A percentile compares a stretch with the other conserved stretches of the same genome.
Evolutionary conservation across 208 protist species (phyloP).

Genomic region (Acanthamoeba lenticulata): DNA sequence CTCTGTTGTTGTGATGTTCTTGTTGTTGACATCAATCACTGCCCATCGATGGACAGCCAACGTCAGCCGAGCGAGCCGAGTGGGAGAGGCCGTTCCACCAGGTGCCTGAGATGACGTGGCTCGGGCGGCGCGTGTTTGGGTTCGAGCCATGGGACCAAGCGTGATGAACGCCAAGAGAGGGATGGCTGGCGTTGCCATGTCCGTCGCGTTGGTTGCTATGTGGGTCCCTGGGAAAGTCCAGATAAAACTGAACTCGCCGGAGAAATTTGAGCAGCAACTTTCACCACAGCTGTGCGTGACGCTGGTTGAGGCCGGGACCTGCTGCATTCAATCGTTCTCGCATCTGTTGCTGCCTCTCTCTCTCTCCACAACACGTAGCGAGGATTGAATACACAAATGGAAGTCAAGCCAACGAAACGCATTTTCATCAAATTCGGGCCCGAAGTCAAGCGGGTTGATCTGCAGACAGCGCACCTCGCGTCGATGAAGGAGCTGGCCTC

Average conservation of each 20-base stretch:
- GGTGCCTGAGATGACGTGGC: neutral
- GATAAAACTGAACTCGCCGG: too few species aligned
- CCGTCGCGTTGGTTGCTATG: too few species aligned
- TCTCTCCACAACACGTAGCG: too few species aligned
- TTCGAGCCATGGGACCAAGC: neutral
- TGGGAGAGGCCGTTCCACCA: neutral
- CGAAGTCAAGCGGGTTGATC: neutral
- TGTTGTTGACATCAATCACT: neutral
- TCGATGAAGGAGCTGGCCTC: neutral
- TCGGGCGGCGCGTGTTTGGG: neutral
- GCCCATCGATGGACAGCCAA: neutral
- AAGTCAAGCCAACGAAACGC: neutral
- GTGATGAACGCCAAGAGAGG: too few species aligned
- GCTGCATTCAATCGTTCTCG: too few species aligned
- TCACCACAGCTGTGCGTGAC: too few species aligned
- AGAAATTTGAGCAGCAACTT: too few species aligned
- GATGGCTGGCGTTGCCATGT: too few species aligned
- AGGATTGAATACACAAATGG: too few species aligned
- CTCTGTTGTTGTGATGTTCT: neutral
- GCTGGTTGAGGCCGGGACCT: too few species aligned
- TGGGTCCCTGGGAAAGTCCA: too few species aligned
- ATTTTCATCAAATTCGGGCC: slow-evolving; percentile 42
- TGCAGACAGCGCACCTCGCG: neutral
- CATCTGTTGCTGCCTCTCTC: too few species aligned
- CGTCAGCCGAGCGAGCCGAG: neutral